These are phyloP conservation scores for Quercus engelmannii DNA, from an alignment of 306 rosid species.

Conservation along the genomic window DNA sequence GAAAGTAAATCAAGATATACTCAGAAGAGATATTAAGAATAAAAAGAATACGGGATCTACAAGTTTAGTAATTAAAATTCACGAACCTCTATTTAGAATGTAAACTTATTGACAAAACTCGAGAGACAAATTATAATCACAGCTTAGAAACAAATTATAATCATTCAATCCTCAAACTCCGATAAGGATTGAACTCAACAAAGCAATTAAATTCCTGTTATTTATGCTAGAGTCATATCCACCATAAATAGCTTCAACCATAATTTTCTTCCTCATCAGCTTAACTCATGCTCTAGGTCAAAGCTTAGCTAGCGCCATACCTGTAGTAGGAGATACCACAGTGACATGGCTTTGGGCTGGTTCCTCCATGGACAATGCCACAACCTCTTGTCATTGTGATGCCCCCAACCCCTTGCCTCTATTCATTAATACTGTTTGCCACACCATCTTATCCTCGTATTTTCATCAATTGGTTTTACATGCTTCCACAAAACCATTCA, in stretches of 20 bases:
- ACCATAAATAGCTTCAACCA: background rate
- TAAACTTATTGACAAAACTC: background rate
- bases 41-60: background rate
- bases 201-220: background rate
- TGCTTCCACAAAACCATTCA: no score
- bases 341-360: no score
- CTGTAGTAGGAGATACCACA: no score
- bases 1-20: background rate
- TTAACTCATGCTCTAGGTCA: background rate
- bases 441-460: background rate
- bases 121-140: background rate
- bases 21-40: background rate
- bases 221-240: background rate
- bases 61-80: background rate
- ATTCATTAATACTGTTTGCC: background rate
- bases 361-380: no score
- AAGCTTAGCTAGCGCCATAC: no score
- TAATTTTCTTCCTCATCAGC: background rate
- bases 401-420: background rate
- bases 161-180: background rate
- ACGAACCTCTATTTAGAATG: background rate
- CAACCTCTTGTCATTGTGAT: background rate
- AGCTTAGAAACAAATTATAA: background rate
- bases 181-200: background rate
- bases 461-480: no score